phyloP scores from a whole-genome alignment of 2,329 filamentous ascomycete genomes.

The Aotearoamyces nothofagi region DNA sequence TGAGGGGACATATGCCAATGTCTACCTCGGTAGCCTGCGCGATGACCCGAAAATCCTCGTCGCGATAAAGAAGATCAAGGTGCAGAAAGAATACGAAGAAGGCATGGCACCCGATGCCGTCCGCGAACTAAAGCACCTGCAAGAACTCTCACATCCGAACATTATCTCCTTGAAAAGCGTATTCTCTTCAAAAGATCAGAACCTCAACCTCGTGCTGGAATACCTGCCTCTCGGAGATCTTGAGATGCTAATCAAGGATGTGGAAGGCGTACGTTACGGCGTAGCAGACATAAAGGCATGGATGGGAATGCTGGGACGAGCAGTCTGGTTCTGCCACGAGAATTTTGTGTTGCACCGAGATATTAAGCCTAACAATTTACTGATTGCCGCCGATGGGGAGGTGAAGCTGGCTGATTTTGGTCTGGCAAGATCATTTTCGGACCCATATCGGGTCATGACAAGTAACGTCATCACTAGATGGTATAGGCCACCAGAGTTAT shows the following conservation, averaged over 20 bases:
- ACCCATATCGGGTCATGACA: slow-evolving; percentile 82
- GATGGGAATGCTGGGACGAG: slow-evolving; percentile 94
- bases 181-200: slow-evolving; percentile 92
- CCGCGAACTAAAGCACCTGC: slow-evolving; percentile 88
- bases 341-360: slow-evolving; percentile 90
- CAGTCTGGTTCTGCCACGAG: slow-evolving; percentile 92
- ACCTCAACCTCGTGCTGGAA: slow-evolving; percentile 90
- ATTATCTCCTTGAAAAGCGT: slow-evolving; percentile 87
- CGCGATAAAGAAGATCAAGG: slow-evolving; percentile 88
- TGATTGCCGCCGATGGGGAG: slow-evolving; percentile 84
- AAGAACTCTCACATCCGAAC: slow-evolving; percentile 88
- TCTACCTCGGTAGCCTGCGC: slow-evolving; percentile 75
- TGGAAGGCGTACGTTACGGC: slow-evolving; percentile 62
- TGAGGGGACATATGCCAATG: slow-evolving; percentile 92
- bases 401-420: slow-evolving; percentile 97
- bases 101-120: slow-evolving; percentile 90
- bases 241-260: slow-evolving; percentile 85
- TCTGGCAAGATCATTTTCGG: slow-evolving; percentile 76
- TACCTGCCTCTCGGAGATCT: slow-evolving; percentile 88
- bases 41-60: slow-evolving; percentile 59
- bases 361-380: slow-evolving; percentile 96
- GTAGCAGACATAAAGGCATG: slow-evolving; percentile 90
- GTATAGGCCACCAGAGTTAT: slow-evolving; percentile 88
- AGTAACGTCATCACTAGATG: slow-evolving; percentile 90
- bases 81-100: slow-evolving; percentile 73